Conservation (phyloP, 2,329 filamentous ascomycete species). For the Pseudogymnoascus pannorum region DNA sequence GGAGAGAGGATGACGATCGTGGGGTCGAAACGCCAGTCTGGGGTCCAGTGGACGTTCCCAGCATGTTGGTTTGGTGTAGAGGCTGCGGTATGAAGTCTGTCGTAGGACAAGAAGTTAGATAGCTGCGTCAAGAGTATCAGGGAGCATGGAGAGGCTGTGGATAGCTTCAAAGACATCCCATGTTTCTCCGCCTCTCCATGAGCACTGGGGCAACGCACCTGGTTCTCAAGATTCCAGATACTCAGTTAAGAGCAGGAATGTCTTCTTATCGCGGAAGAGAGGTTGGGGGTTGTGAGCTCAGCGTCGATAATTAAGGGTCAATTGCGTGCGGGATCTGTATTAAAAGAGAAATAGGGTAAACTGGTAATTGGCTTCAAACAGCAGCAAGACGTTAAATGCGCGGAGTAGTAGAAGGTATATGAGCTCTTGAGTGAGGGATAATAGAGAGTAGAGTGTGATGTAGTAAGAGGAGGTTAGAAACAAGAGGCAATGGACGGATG, state of each 20-base stretch:
- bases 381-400: constrained; percentile 2
- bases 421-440: neutral
- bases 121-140: neutral
- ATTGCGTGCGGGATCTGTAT: constrained; percentile 1
- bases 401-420: constrained; percentile 6
- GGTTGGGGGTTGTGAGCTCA: neutral
- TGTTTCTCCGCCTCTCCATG: neutral
- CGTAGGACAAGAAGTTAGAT: neutral
- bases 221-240: constrained; percentile 23
- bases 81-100: constrained; percentile 1
- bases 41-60: constrained; percentile 72
- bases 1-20: constrained; percentile 84
- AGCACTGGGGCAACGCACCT: neutral
- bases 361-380: constrained; percentile 1
- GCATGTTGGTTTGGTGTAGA: constrained; percentile 55
- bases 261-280: constrained; percentile 2
- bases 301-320: neutral
- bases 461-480: neutral
- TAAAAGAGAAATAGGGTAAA: constrained; percentile 7
- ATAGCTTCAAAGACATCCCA: neutral
- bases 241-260: constrained; percentile 32
- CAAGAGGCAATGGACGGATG: neutral
- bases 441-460: neutral
- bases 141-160: neutral
- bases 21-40: constrained; percentile 97